A percentile compares a stretch with the other conserved stretches of the same genome.
These are phyloP conservation scores for Mycena kentingensis DNA, from an alignment of 768 basidiomycete genomes.

Conservation along the genomic window DNA sequence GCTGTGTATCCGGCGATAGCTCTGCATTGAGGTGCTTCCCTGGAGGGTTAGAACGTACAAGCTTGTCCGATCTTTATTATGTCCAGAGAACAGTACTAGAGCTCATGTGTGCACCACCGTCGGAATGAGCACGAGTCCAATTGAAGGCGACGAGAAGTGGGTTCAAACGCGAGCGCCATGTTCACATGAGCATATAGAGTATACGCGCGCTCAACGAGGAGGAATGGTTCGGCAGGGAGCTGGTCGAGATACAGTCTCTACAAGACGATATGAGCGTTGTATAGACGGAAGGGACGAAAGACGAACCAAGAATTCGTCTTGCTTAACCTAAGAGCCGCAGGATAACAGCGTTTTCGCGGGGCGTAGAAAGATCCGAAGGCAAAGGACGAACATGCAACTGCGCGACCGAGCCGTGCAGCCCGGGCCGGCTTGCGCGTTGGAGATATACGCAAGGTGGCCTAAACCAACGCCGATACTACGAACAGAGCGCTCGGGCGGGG, in stretches of 20 bases:
- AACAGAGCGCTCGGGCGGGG: background rate
- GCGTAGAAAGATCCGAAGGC: background rate
- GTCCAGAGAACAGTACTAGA: background rate
- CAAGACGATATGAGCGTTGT: background rate
- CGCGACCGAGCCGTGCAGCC: background rate
- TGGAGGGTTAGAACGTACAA: background rate
- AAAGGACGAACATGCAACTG: background rate
- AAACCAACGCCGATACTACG: background rate
- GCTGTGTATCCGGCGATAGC: background rate
- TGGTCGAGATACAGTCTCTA: conserved; percentile 2
- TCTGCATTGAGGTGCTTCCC: background rate
- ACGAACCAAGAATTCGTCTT: background rate
- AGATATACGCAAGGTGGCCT: background rate
- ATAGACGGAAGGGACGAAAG: background rate
- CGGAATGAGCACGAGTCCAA: background rate
- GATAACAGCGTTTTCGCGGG: conserved; percentile 1
- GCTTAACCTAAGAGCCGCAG: background rate
- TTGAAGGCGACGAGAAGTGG: background rate
- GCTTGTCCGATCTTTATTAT: background rate
- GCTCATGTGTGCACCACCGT: background rate
- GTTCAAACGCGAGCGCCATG: background rate
- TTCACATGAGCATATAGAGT: background rate
- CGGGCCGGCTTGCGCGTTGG: conserved; percentile 2
- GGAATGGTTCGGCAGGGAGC: background rate
- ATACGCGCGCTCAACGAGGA: background rate